Evolutionary conservation across 78 protist species (phyloP), one percentile per base, ranked within the genome.

Genomic region (Cavenderia fasciculata): DNA sequence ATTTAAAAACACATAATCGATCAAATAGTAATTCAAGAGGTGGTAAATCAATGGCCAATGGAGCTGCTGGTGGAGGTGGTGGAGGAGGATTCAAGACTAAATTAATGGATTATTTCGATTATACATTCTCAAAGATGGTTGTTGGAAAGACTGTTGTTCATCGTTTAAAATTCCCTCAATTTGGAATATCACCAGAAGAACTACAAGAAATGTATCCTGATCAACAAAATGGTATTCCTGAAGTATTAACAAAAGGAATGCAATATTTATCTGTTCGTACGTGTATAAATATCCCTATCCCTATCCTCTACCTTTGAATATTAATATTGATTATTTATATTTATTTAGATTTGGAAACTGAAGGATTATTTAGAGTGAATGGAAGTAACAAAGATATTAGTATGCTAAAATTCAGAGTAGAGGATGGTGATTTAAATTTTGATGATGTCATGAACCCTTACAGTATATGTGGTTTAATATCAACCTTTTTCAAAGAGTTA

Each of bases 381-480:
- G 90, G 90, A 18, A 66, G 77, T 66, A 82, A 82, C 31, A 82
- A 59, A 56, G 90, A 82, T 54, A 72, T 82, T 8, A 68, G 78
- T 57, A 34, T 82, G 41, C 57, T 69, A 68, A 82, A 82, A 57
- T 82, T 82, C 47, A 66, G 16, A 68, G 49, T 82, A 25, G 90
- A 82, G 36, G 90, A 82, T 82, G 90, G 90, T 21, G 90, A 82
- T 33, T 33, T 82, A 5, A 34, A 54, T 44, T 82, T 82, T 21
- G 16, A 29, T n/a, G 71, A n/a, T 18, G 90, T 68, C 8, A 43
- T 44, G 25, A 82, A 66, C 25, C 90, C 90, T 25, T 82, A 82
- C 43, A 62, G 63, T 82, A 68, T 82, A 18, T 82, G 90, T 82
- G 90, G 90, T 69, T 68, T 82, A n/a, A 54, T 82, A 33, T 82